Base-by-base conservation (phyloP, 768 basidiomycete genomes). In the Xerocomus potaroensis region DNA sequence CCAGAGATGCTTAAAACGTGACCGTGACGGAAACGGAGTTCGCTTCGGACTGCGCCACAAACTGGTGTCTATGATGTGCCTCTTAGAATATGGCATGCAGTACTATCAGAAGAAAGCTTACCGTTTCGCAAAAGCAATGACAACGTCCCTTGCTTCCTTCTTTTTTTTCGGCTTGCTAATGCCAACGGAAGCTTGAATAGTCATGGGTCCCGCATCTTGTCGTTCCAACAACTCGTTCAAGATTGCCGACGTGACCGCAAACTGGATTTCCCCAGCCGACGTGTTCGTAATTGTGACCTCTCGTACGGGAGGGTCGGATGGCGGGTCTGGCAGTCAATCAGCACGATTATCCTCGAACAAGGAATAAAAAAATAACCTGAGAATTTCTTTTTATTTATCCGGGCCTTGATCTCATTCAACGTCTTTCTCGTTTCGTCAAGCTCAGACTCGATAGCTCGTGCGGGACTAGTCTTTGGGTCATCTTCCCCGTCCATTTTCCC, bases 21-120 rank as follows among this genome's bases (percentile, higher is more conserved):
- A 67, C 41, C 11, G 51, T 47, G 49, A 56, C 11, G 18, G 48
- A 43, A n/a, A 54, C 54, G 23, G 51, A 45, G 12, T 38, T 40
- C 3, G 0, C 0, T 9, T 57, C 47, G 7, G 0, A 23, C 26
- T 11, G 41, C 8, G 6, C 0, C 19, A 9, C 1, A n/a, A 65
- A 64, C 22, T 54, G 18, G 39, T 67, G 47, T 29, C 63, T 64
- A n/a, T n/a, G n/a, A n/a, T n/a, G n/a, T n/a, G n/a, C n/a, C n/a
- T n/a, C n/a, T n/a, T n/a, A n/a, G n/a, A n/a, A n/a, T n/a, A n/a
- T n/a, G n/a, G n/a, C n/a, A n/a, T n/a, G 34, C 5, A 16, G 30
- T 47, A 8, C 12, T 3, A 22, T 61, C 31, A 64, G 50, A 8
- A 22, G 3, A 14, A 11, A 11, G 1, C 22, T 48, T 46, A 67